phyloP scores from a whole-genome alignment of 768 basidiomycete species.

The Phylloporus sp. region DNA sequence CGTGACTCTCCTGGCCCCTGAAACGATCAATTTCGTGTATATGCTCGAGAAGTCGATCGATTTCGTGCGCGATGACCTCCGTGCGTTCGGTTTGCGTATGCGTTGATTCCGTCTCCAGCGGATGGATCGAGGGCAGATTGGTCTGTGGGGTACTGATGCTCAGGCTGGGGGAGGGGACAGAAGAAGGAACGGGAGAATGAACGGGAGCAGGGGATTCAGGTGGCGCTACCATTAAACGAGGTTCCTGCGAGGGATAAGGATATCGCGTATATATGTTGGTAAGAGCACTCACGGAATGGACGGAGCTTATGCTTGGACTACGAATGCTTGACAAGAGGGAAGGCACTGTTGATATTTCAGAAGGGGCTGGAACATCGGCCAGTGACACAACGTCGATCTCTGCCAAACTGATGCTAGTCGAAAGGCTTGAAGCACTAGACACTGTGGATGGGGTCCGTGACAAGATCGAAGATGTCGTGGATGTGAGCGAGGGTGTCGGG shows the following conservation, averaged over 20 bases:
- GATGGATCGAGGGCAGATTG: conserved; percentile 46
- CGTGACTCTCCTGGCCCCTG: conserved; percentile 60
- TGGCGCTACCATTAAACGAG: conserved; percentile 30
- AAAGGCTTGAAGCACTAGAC: conserved; percentile 43
- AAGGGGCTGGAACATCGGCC: conserved; percentile 14
- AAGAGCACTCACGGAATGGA: conserved; percentile 36
- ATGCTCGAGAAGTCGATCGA: conserved; percentile 46
- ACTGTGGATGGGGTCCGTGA: conserved; percentile 38
- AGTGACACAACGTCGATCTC: conserved; percentile 29
- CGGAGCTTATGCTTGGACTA: conserved; percentile 16
- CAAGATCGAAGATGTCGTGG: conserved; percentile 27
- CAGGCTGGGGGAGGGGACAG: conserved; percentile 42
- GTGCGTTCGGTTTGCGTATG: conserved; percentile 35
- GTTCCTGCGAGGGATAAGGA: conserved; percentile 22
- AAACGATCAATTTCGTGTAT: conserved; percentile 63
- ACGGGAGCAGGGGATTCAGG: conserved; percentile 27
- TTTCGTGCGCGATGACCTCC: conserved; percentile 49
- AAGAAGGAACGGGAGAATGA: conserved; percentile 33
- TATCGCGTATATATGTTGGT: not conserved
- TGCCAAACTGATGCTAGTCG: conserved; percentile 34
- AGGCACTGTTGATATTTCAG: conserved; percentile 51
- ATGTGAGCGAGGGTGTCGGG: conserved; percentile 32
- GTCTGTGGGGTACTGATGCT: conserved; percentile 49
- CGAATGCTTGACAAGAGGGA: conserved; percentile 50
- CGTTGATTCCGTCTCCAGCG: conserved; percentile 43